Conservation (phyloP, 139 green algal genomes). For the Pleodorina starrii region DNA sequence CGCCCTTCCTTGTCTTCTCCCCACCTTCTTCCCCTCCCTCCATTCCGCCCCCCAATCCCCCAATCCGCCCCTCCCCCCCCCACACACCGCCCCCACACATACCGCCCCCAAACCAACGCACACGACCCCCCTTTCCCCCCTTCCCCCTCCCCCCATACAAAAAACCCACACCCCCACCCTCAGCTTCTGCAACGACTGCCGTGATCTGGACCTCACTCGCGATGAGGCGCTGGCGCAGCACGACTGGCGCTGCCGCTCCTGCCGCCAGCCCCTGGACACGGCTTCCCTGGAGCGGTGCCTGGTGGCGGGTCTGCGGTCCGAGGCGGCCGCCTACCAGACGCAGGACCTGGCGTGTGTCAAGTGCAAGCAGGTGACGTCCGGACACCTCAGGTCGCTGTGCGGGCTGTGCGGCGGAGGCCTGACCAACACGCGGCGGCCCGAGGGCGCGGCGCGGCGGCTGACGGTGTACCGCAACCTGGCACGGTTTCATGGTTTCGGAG, state of each 20-base stretch:
- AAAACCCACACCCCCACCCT: background rate
- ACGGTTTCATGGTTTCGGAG: constrained; percentile 70
- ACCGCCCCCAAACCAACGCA: no score
- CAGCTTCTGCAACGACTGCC: constrained; percentile 91
- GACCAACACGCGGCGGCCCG: constrained; percentile 54
- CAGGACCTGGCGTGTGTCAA: constrained; percentile 92
- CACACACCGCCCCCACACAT: no score
- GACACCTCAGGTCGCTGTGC: constrained; percentile 72
- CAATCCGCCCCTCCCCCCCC: no score
- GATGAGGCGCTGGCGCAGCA: constrained; percentile 67
- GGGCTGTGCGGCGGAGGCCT: constrained; percentile 78
- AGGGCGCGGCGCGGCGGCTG: constrained; percentile 58
- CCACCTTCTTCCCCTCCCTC: no score
- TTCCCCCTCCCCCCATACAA: no score
- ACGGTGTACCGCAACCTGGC: constrained; percentile 78
- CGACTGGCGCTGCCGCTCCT: constrained; percentile 70
- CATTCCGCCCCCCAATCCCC: no score
- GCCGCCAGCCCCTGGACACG: constrained; percentile 73
- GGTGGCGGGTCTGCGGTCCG: constrained; percentile 66
- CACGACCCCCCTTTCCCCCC: background rate
- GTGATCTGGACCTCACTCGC: constrained; percentile 93
- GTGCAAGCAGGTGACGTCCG: constrained; percentile 71
- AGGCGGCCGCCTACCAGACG: constrained; percentile 79
- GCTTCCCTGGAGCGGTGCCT: constrained; percentile 80
- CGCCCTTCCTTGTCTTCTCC: no score